Evolutionary conservation across 176 grass and related monocot genomes (phyloP).

Genomic region (sorghum (Sorghum bicolor)): DNA sequence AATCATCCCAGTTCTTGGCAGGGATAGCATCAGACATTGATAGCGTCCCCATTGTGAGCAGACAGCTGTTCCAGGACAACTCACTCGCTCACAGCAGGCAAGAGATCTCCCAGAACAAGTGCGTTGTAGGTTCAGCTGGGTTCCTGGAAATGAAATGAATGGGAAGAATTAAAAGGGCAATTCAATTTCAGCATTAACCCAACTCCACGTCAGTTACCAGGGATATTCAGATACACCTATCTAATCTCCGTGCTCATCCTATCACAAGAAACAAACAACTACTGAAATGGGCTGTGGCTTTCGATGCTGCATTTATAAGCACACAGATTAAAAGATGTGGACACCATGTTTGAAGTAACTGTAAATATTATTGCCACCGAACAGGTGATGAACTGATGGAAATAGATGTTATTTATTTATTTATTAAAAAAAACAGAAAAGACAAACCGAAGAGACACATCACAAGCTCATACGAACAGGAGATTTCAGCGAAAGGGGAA

Average conservation of each 20-base stretch:
- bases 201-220: neutral
- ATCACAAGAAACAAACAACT: neutral
- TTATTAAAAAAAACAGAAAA: neutral
- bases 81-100: neutral
- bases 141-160: neutral
- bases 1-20: neutral
- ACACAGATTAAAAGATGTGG: neutral
- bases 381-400: neutral
- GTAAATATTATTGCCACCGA: neutral
- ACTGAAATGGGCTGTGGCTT: neutral
- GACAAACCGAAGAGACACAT: neutral
- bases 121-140: neutral
- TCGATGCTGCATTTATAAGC: neutral
- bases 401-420: neutral
- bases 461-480: neutral
- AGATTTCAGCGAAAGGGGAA: neutral
- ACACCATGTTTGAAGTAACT: neutral
- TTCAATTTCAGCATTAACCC: neutral
- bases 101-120: neutral
- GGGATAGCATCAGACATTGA: neutral
- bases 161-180: neutral
- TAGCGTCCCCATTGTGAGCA: constrained; percentile 2
- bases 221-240: neutral
- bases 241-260: neutral
- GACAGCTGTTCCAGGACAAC: no score